Conservation (phyloP, 2,329 filamentous ascomycete genomes). For the Neonectria hederae region DNA sequence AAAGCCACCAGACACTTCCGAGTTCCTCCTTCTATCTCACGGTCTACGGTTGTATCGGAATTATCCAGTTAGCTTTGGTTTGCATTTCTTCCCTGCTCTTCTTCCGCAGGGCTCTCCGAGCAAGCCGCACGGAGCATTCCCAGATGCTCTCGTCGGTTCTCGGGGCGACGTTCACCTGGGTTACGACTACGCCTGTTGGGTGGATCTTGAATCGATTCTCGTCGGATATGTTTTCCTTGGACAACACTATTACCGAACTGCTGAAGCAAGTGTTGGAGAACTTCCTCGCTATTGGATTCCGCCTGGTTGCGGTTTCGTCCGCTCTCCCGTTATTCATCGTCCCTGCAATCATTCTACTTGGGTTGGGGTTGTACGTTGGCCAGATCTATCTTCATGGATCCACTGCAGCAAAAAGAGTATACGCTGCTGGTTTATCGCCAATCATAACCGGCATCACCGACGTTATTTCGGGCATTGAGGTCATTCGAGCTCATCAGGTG, state of each 20-base stretch:
- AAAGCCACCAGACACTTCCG: not conserved
- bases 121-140: slow-evolving; percentile 7
- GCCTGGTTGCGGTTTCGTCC: slow-evolving; percentile 9
- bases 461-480: slow-evolving; percentile 9
- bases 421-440: slow-evolving; percentile 9
- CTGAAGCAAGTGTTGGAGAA: slow-evolving; percentile 18
- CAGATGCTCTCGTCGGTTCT: slow-evolving; percentile 16
- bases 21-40: not conserved
- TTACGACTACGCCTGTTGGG: slow-evolving; percentile 11
- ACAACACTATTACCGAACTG: slow-evolving; percentile 10
- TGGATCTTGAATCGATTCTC: slow-evolving; percentile 13
- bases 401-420: slow-evolving; percentile 13
- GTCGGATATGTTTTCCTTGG: slow-evolving; percentile 17
- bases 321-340: slow-evolving; percentile 5
- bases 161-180: slow-evolving; percentile 16
- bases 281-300: slow-evolving; percentile 7
- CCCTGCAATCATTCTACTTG: slow-evolving; percentile 1
- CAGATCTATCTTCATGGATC: slow-evolving; percentile 14
- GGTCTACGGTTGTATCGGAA: slow-evolving; percentile 4
- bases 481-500: slow-evolving; percentile 4
- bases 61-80: not conserved
- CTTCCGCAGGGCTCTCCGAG: slow-evolving; percentile 2
- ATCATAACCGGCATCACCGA: not conserved
- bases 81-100: not conserved
- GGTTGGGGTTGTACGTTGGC: not conserved